phyloP scores from a whole-genome alignment of 108 stramenopile genomes.

The Nitzschia sp. region DNA sequence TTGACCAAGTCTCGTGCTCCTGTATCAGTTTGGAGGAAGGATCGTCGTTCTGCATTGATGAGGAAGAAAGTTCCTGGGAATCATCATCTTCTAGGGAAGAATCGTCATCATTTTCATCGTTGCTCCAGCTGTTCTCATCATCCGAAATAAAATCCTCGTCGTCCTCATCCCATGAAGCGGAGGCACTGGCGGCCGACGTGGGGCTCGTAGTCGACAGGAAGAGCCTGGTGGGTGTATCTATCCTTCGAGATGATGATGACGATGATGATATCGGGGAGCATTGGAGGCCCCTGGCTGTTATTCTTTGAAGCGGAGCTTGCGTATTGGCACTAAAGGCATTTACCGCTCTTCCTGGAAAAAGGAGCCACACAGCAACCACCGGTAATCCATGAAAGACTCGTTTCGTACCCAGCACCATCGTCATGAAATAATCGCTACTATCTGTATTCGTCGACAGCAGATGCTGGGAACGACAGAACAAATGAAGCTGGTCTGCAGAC shows the following conservation, averaged over 20 bases:
- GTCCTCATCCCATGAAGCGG: background rate
- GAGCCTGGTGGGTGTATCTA: no score
- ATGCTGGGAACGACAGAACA: no score
- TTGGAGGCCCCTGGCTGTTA: no score
- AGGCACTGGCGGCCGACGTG: background rate
- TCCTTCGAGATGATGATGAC: no score
- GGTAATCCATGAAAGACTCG: background rate
- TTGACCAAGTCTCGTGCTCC: slow-evolving; percentile 31
- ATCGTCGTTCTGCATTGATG: slow-evolving; percentile 7
- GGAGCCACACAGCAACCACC: background rate
- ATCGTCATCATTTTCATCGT: slow-evolving; percentile 13
- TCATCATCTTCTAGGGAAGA: slow-evolving; percentile 3
- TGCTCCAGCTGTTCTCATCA: slow-evolving; percentile 8
- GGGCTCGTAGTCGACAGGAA: background rate
- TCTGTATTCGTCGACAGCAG: no score
- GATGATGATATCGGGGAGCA: no score
- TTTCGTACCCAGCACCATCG: no score
- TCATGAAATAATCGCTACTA: no score
- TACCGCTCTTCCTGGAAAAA: background rate
- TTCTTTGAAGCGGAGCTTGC: background rate
- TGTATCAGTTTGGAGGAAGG: slow-evolving; percentile 3
- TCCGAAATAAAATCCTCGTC: background rate
- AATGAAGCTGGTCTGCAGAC: no score
- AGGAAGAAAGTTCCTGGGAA: no score
- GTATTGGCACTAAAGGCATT: background rate